These are phyloP conservation scores for Leishmania arabica DNA, from an alignment of 208 protist genomes.

Conservation along the genomic window DNA sequence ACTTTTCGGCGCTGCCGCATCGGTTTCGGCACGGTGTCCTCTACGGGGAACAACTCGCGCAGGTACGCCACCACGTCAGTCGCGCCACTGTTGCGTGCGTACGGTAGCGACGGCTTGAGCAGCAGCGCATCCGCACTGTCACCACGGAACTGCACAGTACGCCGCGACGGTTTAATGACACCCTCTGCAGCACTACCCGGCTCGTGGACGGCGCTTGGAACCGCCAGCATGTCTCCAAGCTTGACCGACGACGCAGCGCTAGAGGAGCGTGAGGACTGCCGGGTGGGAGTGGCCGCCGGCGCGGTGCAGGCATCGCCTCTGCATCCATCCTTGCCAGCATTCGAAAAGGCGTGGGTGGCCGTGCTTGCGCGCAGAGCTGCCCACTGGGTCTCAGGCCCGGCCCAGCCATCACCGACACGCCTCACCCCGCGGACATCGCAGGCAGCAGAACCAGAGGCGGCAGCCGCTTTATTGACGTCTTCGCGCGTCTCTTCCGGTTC, in stretches of 20 bases:
- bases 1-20: not conserved
- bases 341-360: not conserved
- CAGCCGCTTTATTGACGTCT: not conserved
- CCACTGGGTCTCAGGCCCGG: not conserved
- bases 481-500: not conserved
- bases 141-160: not conserved
- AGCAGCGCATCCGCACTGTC: not conserved
- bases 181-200: not conserved
- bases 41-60: constrained; percentile 3
- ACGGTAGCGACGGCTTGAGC: not conserved
- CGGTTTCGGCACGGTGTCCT: not conserved
- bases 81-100: not conserved
- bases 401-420: not conserved
- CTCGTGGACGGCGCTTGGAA: not conserved
- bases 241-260: constrained; percentile 4
- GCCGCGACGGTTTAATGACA: not conserved
- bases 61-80: constrained; percentile 6
- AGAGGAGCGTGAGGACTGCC: not conserved
- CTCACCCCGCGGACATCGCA: not conserved
- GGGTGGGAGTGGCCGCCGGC: not conserved
- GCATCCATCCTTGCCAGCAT: not conserved
- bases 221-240: constrained; percentile 4
- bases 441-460: not conserved
- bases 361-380: not conserved
- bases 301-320: not conserved